Conservation (phyloP, 768 basidiomycete species). For the Russula vinacea region DNA sequence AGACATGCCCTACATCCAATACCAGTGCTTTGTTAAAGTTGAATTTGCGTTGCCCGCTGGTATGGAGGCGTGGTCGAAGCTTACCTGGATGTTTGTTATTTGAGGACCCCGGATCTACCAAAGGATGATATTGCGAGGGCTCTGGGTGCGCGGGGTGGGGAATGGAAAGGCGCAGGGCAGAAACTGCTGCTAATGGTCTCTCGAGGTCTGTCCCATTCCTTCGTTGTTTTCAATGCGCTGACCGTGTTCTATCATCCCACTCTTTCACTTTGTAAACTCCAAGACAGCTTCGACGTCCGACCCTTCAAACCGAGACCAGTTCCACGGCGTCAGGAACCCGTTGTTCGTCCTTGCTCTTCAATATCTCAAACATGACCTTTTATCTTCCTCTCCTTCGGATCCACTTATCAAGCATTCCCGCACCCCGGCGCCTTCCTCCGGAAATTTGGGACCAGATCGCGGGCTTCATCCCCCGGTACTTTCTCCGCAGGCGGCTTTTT, state of each 20-base stretch:
- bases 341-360: constrained; percentile 38
- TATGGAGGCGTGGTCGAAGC: constrained; percentile 63
- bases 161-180: constrained; percentile 55
- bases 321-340: constrained; percentile 47
- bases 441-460: constrained; percentile 72
- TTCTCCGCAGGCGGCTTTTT: constrained; percentile 68
- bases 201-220: constrained; percentile 45
- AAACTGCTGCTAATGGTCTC: constrained; percentile 56
- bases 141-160: constrained; percentile 56
- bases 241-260: neutral
- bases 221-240: neutral
- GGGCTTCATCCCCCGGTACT: constrained; percentile 55
- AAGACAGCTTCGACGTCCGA: constrained; percentile 57
- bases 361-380: constrained; percentile 3
- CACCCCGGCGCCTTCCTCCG: constrained; percentile 56
- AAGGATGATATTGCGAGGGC: constrained; percentile 52
- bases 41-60: constrained; percentile 35
- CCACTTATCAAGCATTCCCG: constrained; percentile 52
- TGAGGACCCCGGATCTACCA: constrained; percentile 56
- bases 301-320: constrained; percentile 54
- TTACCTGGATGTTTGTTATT: constrained; percentile 63
- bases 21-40: too few species aligned
- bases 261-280: constrained; percentile 50
- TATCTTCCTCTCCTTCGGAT: constrained; percentile 39
- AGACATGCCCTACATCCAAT: neutral